Percentiles rank a stretch among this genome's conserved stretches.
These are phyloP conservation scores for Aspergillus phoenicis DNA, from an alignment of 2,329 filamentous ascomycete species.

Conservation along the genomic window DNA sequence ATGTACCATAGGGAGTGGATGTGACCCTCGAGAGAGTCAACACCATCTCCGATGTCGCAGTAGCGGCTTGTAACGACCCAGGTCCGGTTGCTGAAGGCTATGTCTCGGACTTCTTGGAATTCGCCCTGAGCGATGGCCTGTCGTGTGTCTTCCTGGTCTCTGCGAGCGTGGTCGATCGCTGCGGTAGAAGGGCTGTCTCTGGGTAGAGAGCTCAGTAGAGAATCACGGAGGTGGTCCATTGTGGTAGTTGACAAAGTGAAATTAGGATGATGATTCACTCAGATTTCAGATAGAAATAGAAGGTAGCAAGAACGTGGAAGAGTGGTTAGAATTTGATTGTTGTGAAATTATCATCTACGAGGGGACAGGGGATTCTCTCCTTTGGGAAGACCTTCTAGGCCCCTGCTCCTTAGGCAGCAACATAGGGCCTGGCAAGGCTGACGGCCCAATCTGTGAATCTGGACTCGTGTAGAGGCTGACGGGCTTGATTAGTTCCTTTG, in stretches of 20 bases:
- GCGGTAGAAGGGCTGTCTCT: not conserved
- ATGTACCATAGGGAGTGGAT: constrained; percentile 27
- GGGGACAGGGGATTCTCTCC: too few relatives aligned
- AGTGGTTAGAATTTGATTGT: too few relatives aligned
- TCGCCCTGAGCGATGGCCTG: not conserved
- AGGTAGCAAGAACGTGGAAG: too few relatives aligned
- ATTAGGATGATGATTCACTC: not conserved
- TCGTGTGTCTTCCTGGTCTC: not conserved
- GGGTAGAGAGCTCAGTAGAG: not conserved
- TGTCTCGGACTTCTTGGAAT: constrained; percentile 12
- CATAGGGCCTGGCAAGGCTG: too few relatives aligned
- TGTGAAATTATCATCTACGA: too few relatives aligned
- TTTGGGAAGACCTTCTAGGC: too few relatives aligned
- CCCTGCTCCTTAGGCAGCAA: too few relatives aligned
- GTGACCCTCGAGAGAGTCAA: constrained; percentile 20
- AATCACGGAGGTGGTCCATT: constrained; percentile 4
- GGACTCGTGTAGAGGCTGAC: too few relatives aligned
- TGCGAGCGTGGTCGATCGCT: not conserved
- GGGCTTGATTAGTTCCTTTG: too few relatives aligned
- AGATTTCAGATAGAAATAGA: not conserved
- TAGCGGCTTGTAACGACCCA: constrained; percentile 18
- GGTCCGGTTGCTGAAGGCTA: constrained; percentile 18
- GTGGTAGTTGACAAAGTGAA: not conserved
- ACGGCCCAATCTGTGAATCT: too few relatives aligned
- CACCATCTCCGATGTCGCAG: constrained; percentile 22